These are phyloP conservation scores for Geotrichum citri-aurantii DNA, from an alignment of 1,139 yeast species.

Conservation along the genomic window DNA sequence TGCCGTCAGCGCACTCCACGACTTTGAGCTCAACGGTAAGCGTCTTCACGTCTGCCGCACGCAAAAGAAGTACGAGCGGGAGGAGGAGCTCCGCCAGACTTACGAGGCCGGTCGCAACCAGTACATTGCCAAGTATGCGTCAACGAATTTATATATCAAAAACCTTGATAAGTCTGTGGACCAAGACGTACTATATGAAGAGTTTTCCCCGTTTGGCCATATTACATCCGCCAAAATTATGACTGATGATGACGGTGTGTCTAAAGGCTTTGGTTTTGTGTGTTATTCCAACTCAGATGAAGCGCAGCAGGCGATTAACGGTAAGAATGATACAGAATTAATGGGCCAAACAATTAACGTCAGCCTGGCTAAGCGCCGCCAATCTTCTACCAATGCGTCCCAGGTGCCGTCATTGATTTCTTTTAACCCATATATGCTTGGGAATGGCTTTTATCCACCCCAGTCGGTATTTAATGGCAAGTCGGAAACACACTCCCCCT, in stretches of 20 bases:
- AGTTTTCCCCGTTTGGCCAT: slow-evolving; percentile 79
- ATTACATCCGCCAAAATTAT: slow-evolving; percentile 88
- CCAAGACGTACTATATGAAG: slow-evolving; percentile 74
- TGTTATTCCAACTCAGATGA: slow-evolving; percentile 88
- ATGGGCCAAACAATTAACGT: slow-evolving; percentile 86
- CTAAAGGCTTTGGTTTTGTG: slow-evolving; percentile 93
- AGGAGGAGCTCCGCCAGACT: slow-evolving; percentile 70
- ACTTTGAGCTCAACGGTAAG: slow-evolving; percentile 67
- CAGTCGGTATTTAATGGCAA: neutral
- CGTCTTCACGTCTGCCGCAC: slow-evolving; percentile 84
- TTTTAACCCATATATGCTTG: neutral
- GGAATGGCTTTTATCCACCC: neutral
- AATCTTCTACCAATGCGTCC: neutral
- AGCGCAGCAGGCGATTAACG: slow-evolving; percentile 86
- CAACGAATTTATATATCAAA: slow-evolving; percentile 74
- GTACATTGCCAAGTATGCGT: slow-evolving; percentile 7
- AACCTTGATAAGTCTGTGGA: slow-evolving; percentile 78
- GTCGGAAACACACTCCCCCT: neutral
- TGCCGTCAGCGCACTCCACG: slow-evolving; percentile 80
- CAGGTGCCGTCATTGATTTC: neutral
- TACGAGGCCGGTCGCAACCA: slow-evolving; percentile 34
- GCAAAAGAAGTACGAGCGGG: slow-evolving; percentile 86
- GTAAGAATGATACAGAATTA: slow-evolving; percentile 84
- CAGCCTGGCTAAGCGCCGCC: slow-evolving; percentile 68
- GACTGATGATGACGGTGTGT: slow-evolving; percentile 81